A percentile compares a stretch with the other conserved stretches of the same genome.
Conservation (phyloP, 2,329 filamentous ascomycete species). For the Trichoderma guizhouense region DNA sequence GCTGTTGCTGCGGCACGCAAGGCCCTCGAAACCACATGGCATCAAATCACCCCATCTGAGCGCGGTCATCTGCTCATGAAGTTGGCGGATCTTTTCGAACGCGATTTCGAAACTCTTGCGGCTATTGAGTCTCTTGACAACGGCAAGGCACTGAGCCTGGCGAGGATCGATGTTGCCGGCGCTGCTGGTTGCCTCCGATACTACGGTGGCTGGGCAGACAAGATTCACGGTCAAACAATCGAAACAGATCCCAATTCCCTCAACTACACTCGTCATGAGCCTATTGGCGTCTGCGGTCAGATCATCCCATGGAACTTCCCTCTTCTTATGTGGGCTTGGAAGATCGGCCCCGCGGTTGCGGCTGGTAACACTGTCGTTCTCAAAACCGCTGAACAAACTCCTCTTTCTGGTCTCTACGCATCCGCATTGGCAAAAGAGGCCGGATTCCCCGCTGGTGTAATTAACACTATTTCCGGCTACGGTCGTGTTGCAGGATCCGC, state of each 20-base stretch:
- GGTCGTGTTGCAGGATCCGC: background rate
- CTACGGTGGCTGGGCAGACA: constrained; percentile 74
- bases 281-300: constrained; percentile 62
- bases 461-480: background rate
- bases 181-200: constrained; percentile 66
- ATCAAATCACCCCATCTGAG: too few species aligned
- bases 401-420: background rate
- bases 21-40: too few species aligned
- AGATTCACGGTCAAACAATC: constrained; percentile 75
- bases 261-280: constrained; percentile 73
- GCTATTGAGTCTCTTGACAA: constrained; percentile 79
- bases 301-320: constrained; percentile 84
- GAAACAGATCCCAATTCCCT: constrained; percentile 69
- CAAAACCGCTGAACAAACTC: constrained; percentile 68
- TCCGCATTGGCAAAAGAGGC: background rate
- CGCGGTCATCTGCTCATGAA: constrained; percentile 52
- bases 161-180: constrained; percentile 64
- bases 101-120: constrained; percentile 67
- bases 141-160: constrained; percentile 68
- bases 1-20: too few species aligned
- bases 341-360: constrained; percentile 66
- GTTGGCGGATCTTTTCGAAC: constrained; percentile 71
- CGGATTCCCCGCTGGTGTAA: background rate
- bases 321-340: constrained; percentile 69
- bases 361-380: constrained; percentile 65